Conservation (phyloP, 345 rosid species). For the Brassica rapa region DNA sequence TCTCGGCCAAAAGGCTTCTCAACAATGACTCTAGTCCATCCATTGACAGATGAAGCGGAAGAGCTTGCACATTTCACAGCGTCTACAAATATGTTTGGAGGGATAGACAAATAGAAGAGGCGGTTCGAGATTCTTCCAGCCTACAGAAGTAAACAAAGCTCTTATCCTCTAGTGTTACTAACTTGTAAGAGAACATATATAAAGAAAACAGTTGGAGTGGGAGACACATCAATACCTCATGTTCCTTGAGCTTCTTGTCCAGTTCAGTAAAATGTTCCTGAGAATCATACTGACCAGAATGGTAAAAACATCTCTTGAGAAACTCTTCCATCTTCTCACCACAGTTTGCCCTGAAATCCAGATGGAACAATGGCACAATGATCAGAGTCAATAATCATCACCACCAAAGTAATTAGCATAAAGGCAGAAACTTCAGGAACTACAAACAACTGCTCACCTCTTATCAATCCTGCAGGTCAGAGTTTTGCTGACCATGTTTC, state of each 20-base stretch:
- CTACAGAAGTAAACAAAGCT: slow-evolving; percentile 44
- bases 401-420: neutral
- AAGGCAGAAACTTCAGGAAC: neutral
- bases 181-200: no score
- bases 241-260: slow-evolving; percentile 76
- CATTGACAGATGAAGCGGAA: slow-evolving; percentile 83
- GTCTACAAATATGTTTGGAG: slow-evolving; percentile 90
- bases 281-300: slow-evolving; percentile 95
- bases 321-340: slow-evolving; percentile 91
- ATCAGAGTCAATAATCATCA: neutral
- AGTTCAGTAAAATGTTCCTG: slow-evolving; percentile 68
- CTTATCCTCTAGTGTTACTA: neutral
- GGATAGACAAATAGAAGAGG: slow-evolving; percentile 89
- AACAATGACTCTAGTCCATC: slow-evolving; percentile 98
- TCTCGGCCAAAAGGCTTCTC: slow-evolving; percentile 99
- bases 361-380: slow-evolving; percentile 11
- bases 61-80: slow-evolving; percentile 92
- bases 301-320: slow-evolving; percentile 94
- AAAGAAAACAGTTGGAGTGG: neutral
- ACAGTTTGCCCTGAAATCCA: slow-evolving; percentile 97
- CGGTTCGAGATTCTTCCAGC: slow-evolving; percentile 82
- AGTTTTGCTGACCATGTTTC: slow-evolving; percentile 94
- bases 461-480: slow-evolving; percentile 96
- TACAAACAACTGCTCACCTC: slow-evolving; percentile 66
- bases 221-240: slow-evolving; percentile 59